These are phyloP conservation scores for Arxiozyma bovina DNA, from an alignment of 1,139 yeast genomes.

Conservation along the genomic window DNA sequence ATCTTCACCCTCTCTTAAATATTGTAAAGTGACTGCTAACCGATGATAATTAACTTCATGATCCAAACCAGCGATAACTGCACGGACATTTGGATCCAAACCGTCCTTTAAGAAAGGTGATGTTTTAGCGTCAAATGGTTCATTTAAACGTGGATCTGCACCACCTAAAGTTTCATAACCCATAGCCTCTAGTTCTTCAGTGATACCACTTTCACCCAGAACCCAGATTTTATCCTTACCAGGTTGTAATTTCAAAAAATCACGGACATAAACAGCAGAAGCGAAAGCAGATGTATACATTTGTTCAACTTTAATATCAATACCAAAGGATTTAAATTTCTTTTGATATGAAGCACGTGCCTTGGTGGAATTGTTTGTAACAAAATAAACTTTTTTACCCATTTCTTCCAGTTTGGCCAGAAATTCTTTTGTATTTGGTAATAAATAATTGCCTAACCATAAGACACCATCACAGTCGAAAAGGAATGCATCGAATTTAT, in stretches of 20 bases:
- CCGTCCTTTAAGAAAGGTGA: conserved; percentile 40
- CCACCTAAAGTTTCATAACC: conserved; percentile 76
- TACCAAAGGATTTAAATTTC: conserved; percentile 71
- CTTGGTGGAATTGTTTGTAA: conserved; percentile 91
- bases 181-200: conserved; percentile 55
- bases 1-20: conserved; percentile 51
- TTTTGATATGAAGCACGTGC: conserved; percentile 66
- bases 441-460: conserved; percentile 70
- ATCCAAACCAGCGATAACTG: conserved; percentile 84
- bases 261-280: conserved; percentile 74
- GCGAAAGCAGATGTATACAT: conserved; percentile 91
- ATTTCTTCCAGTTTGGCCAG: conserved; percentile 43
- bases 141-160: conserved; percentile 40
- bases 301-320: conserved; percentile 56
- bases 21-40: conserved; percentile 73
- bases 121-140: conserved; percentile 35
- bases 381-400: conserved; percentile 70
- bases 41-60: conserved; percentile 69
- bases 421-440: conserved; percentile 68
- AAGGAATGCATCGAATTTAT: conserved; percentile 65
- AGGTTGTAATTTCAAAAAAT: conserved; percentile 59
- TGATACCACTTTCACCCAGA: conserved; percentile 76
- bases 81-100: conserved; percentile 68
- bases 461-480: conserved; percentile 94
- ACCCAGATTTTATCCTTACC: conserved; percentile 74